Base-by-base conservation (phyloP, 805 yeast genomes). In the Nakazawaea laoshanensis region DNA sequence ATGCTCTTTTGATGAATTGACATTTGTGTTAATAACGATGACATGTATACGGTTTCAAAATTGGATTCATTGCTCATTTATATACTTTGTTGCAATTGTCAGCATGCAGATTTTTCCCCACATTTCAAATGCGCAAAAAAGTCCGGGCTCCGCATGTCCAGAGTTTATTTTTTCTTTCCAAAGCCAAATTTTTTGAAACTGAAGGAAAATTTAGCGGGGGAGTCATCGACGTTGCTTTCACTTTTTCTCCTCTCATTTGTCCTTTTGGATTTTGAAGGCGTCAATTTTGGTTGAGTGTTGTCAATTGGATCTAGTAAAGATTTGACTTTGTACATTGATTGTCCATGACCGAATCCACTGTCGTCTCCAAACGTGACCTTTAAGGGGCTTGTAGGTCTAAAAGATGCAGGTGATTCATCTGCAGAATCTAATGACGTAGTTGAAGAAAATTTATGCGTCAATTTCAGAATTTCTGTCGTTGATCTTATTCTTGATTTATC, bases 331-430 rank as follows among this genome's bases (percentile, higher is more conserved):
- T 33, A 37, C 12, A 38, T 31, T 2, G 43, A 37, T 18, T 38
- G 42, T 33, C 49, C 30, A 25, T 35, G 12, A 37, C 44, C 25
- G 33, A 21, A 22, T 35, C 41, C 32, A 36, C 42, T 10, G 35
- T 42, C 36, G 29, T 46, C 52, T 24, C 43, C 44, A 32, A 47
- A 48, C 4, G 32, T 25, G 6, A 55, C 50, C 27, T 48, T 38
- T 32, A 42, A 19, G 6, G 28, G 28, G 8, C 38, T 35, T 42
- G 46, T 19, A 48, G 53, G 32, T 45, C 45, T 5, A 43, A 18
- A 6, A 43, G 50, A 38, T 24, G 35, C 35, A 11, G 47, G 39
- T 2, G 48, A 40, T n/a, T 44, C 48, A n/a, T 29, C 28, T 29
- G 41, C 38, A 11, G 36, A 29, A 19, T 42, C 38, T 15, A 29